These are phyloP conservation scores for Umbelopsis sp. DNA, from an alignment of 192 early-diverging fungal genomes.

Conservation along the genomic window DNA sequence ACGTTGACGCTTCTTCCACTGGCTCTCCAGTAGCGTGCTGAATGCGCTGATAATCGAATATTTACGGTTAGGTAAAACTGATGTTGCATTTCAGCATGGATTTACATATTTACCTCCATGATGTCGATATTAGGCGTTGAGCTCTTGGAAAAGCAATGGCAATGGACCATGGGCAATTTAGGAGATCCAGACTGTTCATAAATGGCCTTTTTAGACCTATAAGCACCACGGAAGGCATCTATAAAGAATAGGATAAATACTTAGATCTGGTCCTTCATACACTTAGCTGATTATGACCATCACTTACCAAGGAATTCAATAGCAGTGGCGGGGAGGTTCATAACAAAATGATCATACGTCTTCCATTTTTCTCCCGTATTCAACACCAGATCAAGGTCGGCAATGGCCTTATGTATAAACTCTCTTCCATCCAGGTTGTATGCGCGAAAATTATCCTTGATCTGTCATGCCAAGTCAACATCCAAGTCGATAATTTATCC, in stretches of 20 bases:
- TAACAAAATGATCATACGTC: constrained; percentile 94
- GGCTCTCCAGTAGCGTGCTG: constrained; percentile 53
- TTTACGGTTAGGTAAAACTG: neutral
- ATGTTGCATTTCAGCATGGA: constrained; percentile 12
- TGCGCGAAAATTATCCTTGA: constrained; percentile 62
- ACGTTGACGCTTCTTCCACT: constrained; percentile 28
- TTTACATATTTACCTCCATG: constrained; percentile 53
- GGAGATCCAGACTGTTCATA: constrained; percentile 33
- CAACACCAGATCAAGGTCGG: constrained; percentile 55
- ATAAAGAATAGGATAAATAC: neutral
- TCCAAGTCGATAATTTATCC: neutral
- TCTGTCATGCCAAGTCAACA: constrained; percentile 31
- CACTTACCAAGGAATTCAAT: constrained; percentile 88
- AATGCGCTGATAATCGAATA: constrained; percentile 42
- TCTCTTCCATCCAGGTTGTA: constrained; percentile 92
- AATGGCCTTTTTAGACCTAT: constrained; percentile 49
- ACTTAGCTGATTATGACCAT: neutral
- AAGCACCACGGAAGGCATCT: constrained; percentile 91
- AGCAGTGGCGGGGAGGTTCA: constrained; percentile 98
- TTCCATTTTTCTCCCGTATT: constrained; percentile 39
- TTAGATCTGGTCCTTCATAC: neutral
- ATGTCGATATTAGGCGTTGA: constrained; percentile 69
- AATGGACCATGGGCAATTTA: constrained; percentile 86
- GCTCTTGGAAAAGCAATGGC: constrained; percentile 92
- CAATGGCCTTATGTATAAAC: constrained; percentile 81